phyloP scores from a whole-genome alignment of 2,329 filamentous ascomycete species.

The Basipetospora chlamydospora region DNA sequence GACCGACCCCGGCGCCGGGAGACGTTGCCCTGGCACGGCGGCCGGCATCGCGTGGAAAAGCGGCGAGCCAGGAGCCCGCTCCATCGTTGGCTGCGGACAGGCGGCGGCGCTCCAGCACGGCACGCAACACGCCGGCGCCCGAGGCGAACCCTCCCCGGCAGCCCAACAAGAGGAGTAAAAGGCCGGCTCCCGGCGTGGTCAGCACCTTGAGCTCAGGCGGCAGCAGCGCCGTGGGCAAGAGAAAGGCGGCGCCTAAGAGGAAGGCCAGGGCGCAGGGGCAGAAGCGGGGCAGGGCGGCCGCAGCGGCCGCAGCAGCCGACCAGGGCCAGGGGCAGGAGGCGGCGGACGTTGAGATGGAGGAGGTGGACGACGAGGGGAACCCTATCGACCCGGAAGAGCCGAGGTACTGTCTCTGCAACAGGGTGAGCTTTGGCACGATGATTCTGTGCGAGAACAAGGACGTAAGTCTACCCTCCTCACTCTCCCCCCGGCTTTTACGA shows the following conservation, averaged over 20 bases:
- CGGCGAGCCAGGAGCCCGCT: slow-evolving; percentile 34
- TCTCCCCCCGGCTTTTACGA: slow-evolving; percentile 4
- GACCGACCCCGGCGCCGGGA: slow-evolving; percentile 19
- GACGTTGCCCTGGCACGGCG: slow-evolving; percentile 20
- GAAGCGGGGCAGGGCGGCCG: no score
- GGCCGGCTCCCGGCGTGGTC: slow-evolving; percentile 59
- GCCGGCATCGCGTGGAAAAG: slow-evolving; percentile 37
- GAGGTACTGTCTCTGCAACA: slow-evolving; percentile 63
- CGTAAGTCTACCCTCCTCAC: slow-evolving; percentile 31
- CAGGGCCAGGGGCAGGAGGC: slow-evolving; percentile 24
- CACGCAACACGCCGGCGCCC: slow-evolving; percentile 41
- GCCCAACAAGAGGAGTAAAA: slow-evolving; percentile 46
- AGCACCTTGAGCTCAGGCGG: slow-evolving; percentile 46
- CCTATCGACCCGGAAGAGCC: slow-evolving; percentile 62
- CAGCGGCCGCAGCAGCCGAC: no score
- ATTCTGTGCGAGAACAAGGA: slow-evolving; percentile 69
- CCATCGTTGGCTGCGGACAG: slow-evolving; percentile 35
- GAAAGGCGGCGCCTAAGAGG: slow-evolving; percentile 54
- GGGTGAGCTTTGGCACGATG: slow-evolving; percentile 72
- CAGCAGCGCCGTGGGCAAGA: slow-evolving; percentile 54
- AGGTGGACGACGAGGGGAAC: slow-evolving; percentile 54
- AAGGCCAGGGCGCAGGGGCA: slow-evolving; percentile 39
- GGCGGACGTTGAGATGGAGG: slow-evolving; percentile 35
- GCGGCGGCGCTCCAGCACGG: slow-evolving; percentile 40
- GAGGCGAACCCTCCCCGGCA: slow-evolving; percentile 22